Evolutionary conservation across 257 asterid species (phyloP).

Genomic region (Thymus mandschuricus): DNA sequence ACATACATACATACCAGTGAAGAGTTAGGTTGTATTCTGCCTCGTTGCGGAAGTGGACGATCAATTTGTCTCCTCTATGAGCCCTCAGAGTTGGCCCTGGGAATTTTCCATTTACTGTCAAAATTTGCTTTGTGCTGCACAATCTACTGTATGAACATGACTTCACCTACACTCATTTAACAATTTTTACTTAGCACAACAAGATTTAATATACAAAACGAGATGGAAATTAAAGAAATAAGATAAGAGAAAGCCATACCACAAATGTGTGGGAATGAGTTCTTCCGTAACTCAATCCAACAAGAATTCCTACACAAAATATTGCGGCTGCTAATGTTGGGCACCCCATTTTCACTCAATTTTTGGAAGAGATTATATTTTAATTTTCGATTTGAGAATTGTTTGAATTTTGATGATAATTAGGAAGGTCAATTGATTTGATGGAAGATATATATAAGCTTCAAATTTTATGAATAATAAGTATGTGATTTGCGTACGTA

Average conservation of each 20-base stretch:
- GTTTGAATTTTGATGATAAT: too few relatives aligned
- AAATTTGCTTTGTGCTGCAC: constrained; percentile 50
- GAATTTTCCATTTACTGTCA: constrained; percentile 57
- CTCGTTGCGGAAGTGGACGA: constrained; percentile 40
- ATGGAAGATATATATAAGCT: too few relatives aligned
- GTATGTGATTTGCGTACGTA: too few relatives aligned
- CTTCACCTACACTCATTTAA: constrained; percentile 37
- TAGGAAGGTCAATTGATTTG: too few relatives aligned
- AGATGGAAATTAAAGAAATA: too few relatives aligned
- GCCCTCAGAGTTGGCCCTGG: constrained; percentile 58
- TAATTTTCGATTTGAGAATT: too few relatives aligned
- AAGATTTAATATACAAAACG: neutral
- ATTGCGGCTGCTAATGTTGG: neutral
- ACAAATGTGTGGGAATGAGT: constrained; percentile 47
- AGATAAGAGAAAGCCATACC: constrained; percentile 29
- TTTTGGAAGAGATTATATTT: too few relatives aligned
- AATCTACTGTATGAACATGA: constrained; percentile 45
- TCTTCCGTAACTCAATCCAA: constrained; percentile 33
- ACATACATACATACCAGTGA: constrained; percentile 43
- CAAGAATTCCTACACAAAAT: constrained; percentile 28
- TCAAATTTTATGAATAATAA: too few relatives aligned
- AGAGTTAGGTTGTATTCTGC: constrained; percentile 53
- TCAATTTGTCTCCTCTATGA: constrained; percentile 44
- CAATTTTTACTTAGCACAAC: neutral
- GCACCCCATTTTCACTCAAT: too few relatives aligned